A percentile compares a stretch with the other conserved stretches of the same genome.
Evolutionary conservation across 2,329 filamentous ascomycete genomes (phyloP).

Genomic region (Colletotrichum tropicicola): DNA sequence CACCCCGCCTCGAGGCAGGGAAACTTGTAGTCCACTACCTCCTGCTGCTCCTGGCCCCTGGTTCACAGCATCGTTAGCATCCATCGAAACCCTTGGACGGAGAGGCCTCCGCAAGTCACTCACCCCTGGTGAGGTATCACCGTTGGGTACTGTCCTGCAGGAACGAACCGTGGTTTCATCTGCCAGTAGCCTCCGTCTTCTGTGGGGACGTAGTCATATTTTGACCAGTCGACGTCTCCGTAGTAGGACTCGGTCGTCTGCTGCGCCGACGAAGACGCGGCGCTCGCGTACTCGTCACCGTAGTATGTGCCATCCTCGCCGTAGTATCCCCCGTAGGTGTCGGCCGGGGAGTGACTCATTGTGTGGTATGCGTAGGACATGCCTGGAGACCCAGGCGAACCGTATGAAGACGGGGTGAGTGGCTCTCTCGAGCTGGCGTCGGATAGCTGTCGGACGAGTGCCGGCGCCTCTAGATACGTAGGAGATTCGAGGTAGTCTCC

Average conservation of each 20-base stretch:
- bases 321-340: conserved; percentile 12
- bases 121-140: conserved; percentile 31
- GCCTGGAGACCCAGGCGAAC: conserved; percentile 22
- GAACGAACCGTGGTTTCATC: conserved; percentile 28
- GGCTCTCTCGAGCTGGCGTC: conserved; percentile 28
- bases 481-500: conserved; percentile 25
- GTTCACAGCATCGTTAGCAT: conserved; percentile 16
- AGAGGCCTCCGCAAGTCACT: conserved; percentile 17
- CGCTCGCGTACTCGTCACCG: conserved; percentile 16
- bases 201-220: conserved; percentile 27
- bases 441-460: conserved; percentile 21
- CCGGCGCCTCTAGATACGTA: conserved; percentile 23
- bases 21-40: conserved; percentile 27
- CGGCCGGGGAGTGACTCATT: conserved; percentile 23
- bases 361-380: conserved; percentile 26
- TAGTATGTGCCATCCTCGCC: conserved; percentile 13
- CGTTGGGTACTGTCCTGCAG: conserved; percentile 19
- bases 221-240: conserved; percentile 26
- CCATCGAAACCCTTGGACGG: background rate
- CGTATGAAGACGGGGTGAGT: conserved; percentile 27
- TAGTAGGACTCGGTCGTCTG: conserved; percentile 15
- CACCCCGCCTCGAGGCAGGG: conserved; percentile 52
- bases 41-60: conserved; percentile 26
- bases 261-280: conserved; percentile 23
- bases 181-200: conserved; percentile 32